These are phyloP conservation scores for Fusarium austroafricanum DNA, from an alignment of 2,329 filamentous ascomycete species.

Conservation along the genomic window DNA sequence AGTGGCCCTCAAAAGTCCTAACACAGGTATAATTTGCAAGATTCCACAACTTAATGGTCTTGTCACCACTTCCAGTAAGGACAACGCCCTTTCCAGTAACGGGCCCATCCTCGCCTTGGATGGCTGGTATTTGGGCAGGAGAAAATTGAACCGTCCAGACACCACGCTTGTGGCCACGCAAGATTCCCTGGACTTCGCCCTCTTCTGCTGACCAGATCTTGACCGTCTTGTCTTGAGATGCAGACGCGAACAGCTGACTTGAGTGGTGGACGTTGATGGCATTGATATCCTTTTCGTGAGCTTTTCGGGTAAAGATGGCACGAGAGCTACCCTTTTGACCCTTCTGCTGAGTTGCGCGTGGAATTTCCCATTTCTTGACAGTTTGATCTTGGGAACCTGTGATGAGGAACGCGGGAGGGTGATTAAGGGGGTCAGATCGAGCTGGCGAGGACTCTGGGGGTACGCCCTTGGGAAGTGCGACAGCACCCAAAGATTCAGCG, in stretches of 20 bases:
- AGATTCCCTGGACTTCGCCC: constrained; percentile 89
- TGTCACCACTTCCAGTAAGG: constrained; percentile 93
- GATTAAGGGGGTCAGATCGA: constrained; percentile 76
- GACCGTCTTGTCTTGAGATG: constrained; percentile 95
- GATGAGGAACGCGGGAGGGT: constrained; percentile 86
- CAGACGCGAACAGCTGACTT: constrained; percentile 88
- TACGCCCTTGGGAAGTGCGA: constrained; percentile 78
- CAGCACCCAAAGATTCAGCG: constrained; percentile 91
- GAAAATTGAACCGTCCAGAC: constrained; percentile 97
- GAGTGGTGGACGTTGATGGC: constrained; percentile 84
- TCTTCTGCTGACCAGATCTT: constrained; percentile 96
- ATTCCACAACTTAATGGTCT: constrained; percentile 96
- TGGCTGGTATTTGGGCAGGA: constrained; percentile 78
- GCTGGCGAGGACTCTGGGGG: constrained; percentile 78
- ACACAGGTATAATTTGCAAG: constrained; percentile 92
- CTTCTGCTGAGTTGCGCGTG: constrained; percentile 61
- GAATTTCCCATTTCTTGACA: constrained; percentile 92
- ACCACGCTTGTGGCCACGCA: constrained; percentile 91
- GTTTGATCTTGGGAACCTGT: constrained; percentile 97
- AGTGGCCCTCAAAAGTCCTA: constrained; percentile 94
- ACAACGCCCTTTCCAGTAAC: constrained; percentile 84
- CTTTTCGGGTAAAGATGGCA: constrained; percentile 89
- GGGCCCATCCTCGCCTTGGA: constrained; percentile 77
- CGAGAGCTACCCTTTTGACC: constrained; percentile 66
- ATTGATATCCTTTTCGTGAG: constrained; percentile 99